Evolutionary conservation across 2,329 filamentous ascomycete species (phyloP), one percentile per base, ranked within the genome.

Genomic region (Apiospora pterosperma): DNA sequence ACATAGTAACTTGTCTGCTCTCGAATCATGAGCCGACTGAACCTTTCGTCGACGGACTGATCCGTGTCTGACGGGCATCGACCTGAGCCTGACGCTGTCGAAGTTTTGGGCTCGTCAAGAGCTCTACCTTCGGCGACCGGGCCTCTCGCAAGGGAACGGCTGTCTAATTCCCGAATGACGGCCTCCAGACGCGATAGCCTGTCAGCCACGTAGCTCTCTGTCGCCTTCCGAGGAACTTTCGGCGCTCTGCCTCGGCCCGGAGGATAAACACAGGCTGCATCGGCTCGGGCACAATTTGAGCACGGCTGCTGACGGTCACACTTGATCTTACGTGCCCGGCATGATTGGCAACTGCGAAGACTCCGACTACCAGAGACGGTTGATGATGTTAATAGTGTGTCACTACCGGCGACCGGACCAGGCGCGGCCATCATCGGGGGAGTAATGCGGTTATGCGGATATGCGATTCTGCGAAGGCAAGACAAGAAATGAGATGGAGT

Each of bases 271-370:
- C 59, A 61, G 28, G 5, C 4, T 25, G 23, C 11, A 12, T 38
- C 36, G 23, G 14, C 28, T 41, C 19, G 28, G 14, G 23, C 23
- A 21, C 59, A 61, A 31, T 28, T 28, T 3, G 59, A 41, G 19
- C 59, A 61, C 34, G 59, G 59, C 36, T 61, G 59, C 21, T 28
- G 59, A 38, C 59, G 59, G 21, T 61, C 59, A 31, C 59, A 61
- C 25, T 61, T 61, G 36, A 61, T 41, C 6, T 61, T 61, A 11
- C 59, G 59, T 25, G 36, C n/a, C 8, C 59, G 59, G 28, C 59
- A 61, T 41, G 12, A n/a, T 12, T 61, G 59, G 8, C 59, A 61
- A 14, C 59, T 61, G 36, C 59, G 59, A 61, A 41, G 59, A 19
- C 25, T 55, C 16, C 48, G 48, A 21, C 14, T 19, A 11, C 28